phyloP scores from a whole-genome alignment of 148 eudicot genomes.

The Rheum nobile region DNA sequence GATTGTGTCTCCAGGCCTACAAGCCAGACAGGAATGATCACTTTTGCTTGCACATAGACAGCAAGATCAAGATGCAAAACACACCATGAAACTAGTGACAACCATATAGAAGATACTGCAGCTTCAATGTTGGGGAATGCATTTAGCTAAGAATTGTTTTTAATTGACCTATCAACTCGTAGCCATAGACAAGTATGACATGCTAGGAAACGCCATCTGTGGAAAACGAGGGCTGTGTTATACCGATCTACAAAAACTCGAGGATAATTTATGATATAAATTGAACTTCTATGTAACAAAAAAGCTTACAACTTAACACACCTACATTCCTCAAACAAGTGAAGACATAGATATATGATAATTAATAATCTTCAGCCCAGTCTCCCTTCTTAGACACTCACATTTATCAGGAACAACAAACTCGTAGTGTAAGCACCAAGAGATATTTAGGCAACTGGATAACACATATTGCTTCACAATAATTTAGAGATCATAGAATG shows the following conservation, averaged over 20 bases:
- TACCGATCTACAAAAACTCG: slow-evolving; percentile 96
- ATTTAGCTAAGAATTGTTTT: slow-evolving; percentile 48
- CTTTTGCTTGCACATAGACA: background rate
- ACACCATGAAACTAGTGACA: slow-evolving; percentile 10
- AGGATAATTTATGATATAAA: slow-evolving; percentile 33
- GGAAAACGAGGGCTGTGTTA: slow-evolving; percentile 99
- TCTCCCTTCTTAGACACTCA: background rate
- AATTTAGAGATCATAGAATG: background rate
- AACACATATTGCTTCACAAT: background rate
- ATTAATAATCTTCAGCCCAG: background rate
- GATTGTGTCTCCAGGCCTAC: slow-evolving; percentile 95
- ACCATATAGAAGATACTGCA: slow-evolving; percentile 88
- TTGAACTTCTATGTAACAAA: slow-evolving; percentile 3
- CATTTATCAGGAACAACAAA: background rate
- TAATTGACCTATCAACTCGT: slow-evolving; percentile 66
- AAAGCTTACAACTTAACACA: background rate
- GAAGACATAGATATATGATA: no score
- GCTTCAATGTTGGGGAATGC: slow-evolving; percentile 68
- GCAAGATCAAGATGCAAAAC: background rate
- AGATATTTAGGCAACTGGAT: background rate
- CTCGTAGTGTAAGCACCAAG: background rate
- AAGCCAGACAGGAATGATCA: slow-evolving; percentile 13
- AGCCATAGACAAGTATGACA: slow-evolving; percentile 96
- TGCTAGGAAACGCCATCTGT: slow-evolving; percentile 97
- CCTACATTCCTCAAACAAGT: background rate